Percentiles rank a stretch among this genome's conserved stretches.
phyloP scores from a whole-genome alignment of 1,284 basidiomycete genomes.

The Trichosporon sp. region DNA sequence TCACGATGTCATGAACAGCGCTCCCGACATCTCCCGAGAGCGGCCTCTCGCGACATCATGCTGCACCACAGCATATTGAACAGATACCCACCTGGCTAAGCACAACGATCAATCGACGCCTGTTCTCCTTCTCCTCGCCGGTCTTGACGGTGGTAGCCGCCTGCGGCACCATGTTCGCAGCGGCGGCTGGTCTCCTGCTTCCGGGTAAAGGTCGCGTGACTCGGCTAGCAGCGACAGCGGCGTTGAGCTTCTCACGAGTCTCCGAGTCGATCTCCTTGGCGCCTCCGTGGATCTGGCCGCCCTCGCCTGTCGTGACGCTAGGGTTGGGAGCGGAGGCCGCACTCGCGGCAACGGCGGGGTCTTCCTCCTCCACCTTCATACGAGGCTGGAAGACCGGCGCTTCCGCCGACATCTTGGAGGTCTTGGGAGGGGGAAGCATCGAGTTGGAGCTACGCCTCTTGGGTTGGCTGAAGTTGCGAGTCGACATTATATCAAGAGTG shows the following conservation, averaged over 20 bases:
- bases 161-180: slow-evolving; percentile 42
- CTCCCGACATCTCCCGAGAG: too few species aligned
- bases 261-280: slow-evolving; percentile 12
- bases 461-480: slow-evolving; percentile 17
- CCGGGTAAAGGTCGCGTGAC: slow-evolving; percentile 41
- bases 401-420: slow-evolving; percentile 40
- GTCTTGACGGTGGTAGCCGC: slow-evolving; percentile 66
- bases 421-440: slow-evolving; percentile 25
- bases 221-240: slow-evolving; percentile 27
- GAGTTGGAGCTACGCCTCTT: slow-evolving; percentile 31
- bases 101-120: slow-evolving; percentile 77
- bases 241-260: slow-evolving; percentile 16
- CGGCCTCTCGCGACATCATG: neutral
- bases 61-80: neutral
- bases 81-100: slow-evolving; percentile 51
- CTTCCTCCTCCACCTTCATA: slow-evolving; percentile 9
- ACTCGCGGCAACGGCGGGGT: slow-evolving; percentile 17
- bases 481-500: slow-evolving; percentile 10
- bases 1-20: too few species aligned
- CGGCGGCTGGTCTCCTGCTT: slow-evolving; percentile 23
- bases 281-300: slow-evolving; percentile 6
- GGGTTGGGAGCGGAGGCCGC: neutral
- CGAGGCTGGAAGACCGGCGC: slow-evolving; percentile 40
- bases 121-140: slow-evolving; percentile 55
- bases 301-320: slow-evolving; percentile 5